These are phyloP conservation scores for Silene latifolia DNA, from an alignment of 148 eudicot genomes.

Conservation along the genomic window DNA sequence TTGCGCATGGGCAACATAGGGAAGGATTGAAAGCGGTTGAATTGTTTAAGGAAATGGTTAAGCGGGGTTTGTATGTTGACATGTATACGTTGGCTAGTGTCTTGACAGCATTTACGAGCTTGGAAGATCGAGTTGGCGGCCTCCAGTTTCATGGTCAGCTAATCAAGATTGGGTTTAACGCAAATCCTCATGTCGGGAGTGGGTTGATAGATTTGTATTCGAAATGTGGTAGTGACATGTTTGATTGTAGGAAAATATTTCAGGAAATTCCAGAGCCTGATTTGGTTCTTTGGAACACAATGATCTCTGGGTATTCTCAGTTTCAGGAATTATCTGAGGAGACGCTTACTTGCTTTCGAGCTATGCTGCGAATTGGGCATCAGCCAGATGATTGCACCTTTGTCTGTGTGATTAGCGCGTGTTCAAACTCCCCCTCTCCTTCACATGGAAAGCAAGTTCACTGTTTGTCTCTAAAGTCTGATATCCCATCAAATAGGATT, in stretches of 20 bases:
- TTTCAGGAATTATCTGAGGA: slow-evolving; percentile 52
- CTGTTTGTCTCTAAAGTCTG: slow-evolving; percentile 53
- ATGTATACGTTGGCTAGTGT: slow-evolving; percentile 82
- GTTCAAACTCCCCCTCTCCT: slow-evolving; percentile 60
- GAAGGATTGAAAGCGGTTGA: slow-evolving; percentile 51
- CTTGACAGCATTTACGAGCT: slow-evolving; percentile 67
- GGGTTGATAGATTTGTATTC: slow-evolving; percentile 72
- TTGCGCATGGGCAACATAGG: slow-evolving; percentile 54
- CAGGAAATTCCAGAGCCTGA: slow-evolving; percentile 63
- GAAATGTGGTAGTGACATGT: slow-evolving; percentile 47
- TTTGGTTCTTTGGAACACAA: slow-evolving; percentile 73
- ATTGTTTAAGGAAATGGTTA: slow-evolving; percentile 60
- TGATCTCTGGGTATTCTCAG: slow-evolving; percentile 67
- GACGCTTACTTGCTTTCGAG: slow-evolving; percentile 49
- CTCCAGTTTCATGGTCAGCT: slow-evolving; percentile 63
- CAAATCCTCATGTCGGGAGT: slow-evolving; percentile 63
- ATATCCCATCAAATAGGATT: slow-evolving; percentile 57
- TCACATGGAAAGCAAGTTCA: slow-evolving; percentile 73
- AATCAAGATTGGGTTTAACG: slow-evolving; percentile 58
- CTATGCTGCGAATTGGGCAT: slow-evolving; percentile 52
- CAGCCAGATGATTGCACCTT: slow-evolving; percentile 66
- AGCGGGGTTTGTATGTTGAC: slow-evolving; percentile 41
- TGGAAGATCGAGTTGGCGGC: slow-evolving; percentile 61
- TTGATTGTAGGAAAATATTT: slow-evolving; percentile 46
- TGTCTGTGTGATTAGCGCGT: slow-evolving; percentile 64